Evolutionary conservation across 2,329 filamentous ascomycete species (phyloP).

Genomic region (Fusarium denticulatum): DNA sequence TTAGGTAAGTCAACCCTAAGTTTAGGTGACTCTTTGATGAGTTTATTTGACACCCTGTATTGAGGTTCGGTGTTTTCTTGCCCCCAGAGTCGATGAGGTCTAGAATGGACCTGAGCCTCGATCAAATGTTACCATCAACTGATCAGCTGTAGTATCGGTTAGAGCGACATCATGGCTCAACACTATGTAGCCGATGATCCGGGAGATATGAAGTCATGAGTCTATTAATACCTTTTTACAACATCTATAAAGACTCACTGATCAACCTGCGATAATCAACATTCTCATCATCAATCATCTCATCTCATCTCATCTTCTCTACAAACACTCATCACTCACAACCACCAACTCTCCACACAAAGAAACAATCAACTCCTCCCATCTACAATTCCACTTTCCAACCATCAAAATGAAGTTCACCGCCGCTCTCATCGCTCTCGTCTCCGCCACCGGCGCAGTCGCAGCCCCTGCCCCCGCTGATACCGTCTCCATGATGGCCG

Average conservation of each 20-base stretch:
- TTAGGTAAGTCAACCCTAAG: too few species aligned
- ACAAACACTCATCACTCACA: slow-evolving; percentile 2
- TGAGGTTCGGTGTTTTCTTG: too few species aligned
- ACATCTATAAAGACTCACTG: slow-evolving; percentile 12
- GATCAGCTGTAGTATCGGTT: slow-evolving; percentile 5
- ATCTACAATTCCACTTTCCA: too few species aligned
- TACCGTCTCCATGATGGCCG: slow-evolving; percentile 53
- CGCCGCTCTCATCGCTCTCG: slow-evolving; percentile 48
- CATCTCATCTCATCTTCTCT: slow-evolving; percentile 18
- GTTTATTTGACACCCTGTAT: too few species aligned
- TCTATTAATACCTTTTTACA: slow-evolving; percentile 16
- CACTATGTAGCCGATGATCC: neutral
- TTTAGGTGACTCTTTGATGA: too few species aligned
- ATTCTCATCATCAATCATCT: slow-evolving; percentile 21
- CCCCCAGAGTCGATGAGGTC: neutral
- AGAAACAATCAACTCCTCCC: too few species aligned
- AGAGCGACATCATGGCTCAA: neutral
- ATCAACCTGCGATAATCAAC: neutral
- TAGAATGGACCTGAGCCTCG: neutral
- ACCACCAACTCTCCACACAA: neutral
- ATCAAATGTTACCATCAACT: neutral
- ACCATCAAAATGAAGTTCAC: slow-evolving; percentile 55
- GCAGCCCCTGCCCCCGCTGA: slow-evolving; percentile 46
- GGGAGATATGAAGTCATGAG: slow-evolving; percentile 6
- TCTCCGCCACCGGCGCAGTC: slow-evolving; percentile 46